phyloP scores from a whole-genome alignment of 192 early-diverging fungal genomes.

The Coemansia sp. region DNA sequence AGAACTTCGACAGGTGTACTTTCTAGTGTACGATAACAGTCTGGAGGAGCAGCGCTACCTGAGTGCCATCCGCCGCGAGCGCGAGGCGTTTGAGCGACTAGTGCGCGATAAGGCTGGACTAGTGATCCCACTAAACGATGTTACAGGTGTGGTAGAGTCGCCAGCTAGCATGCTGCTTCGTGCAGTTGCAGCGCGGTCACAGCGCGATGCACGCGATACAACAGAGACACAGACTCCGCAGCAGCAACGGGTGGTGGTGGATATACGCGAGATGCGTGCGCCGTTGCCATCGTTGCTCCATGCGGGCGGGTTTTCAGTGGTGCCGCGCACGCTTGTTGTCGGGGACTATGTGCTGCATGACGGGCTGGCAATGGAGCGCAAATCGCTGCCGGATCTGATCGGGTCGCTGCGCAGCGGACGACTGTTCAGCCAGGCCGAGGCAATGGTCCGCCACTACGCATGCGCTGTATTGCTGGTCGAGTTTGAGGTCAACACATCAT shows the following conservation, averaged over 20 bases:
- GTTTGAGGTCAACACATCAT: constrained; percentile 83
- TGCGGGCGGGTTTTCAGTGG: constrained; percentile 67
- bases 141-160: constrained; percentile 7
- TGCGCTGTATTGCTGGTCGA: constrained; percentile 85
- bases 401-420: constrained; percentile 78
- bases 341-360: constrained; percentile 93
- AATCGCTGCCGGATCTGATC: constrained; percentile 86
- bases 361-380: constrained; percentile 86
- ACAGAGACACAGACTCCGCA: constrained; percentile 1
- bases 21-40: constrained; percentile 91
- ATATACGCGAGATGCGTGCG: constrained; percentile 90
- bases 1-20: constrained; percentile 73
- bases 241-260: constrained; percentile 66
- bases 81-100: constrained; percentile 89
- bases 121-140: constrained; percentile 37
- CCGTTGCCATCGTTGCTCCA: constrained; percentile 87
- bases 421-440: constrained; percentile 87
- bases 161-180: constrained; percentile 23
- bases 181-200: constrained; percentile 15
- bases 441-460: constrained; percentile 81
- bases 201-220: constrained; percentile 22
- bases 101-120: constrained; percentile 83
- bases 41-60: constrained; percentile 93
- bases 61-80: constrained; percentile 79
- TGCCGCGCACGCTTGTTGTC: constrained; percentile 83